Base-by-base conservation (phyloP, 1,284 basidiomycete genomes). In the Sporisorium scitamineum region DNA sequence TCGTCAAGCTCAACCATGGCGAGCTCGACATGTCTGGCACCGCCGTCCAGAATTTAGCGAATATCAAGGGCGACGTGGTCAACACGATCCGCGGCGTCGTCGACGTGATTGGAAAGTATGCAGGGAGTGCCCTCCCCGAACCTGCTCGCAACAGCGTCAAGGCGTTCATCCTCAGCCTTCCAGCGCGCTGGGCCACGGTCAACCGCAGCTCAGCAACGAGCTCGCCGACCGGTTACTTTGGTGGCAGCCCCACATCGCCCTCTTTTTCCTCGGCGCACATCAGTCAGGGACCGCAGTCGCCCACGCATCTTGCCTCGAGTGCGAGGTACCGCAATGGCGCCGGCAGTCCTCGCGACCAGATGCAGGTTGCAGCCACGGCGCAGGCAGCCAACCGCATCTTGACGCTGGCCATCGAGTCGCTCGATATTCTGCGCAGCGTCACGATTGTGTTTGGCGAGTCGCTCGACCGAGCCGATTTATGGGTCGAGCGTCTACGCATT, bases 371-470 rank as follows among this genome's bases (percentile, higher is more conserved):
- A 34, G 78, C 69, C 5, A 80, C 80, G n/a, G 76, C 77, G 1
- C 75, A 90, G 27, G 92, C 94, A 16, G 93, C 94, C 11, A 92
- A 93, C 83, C 88, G 92, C 54, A 91, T 96, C 39, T 83, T 96
- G 78, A 91, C 91, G 11, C 90, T 96, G 11, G 93, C 94, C 20
- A 93, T 92, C 26, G 94, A 96, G 87, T 93, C 92, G 81, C 85
- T 96, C 84, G 94, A 95, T 82, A 95, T 95, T 91, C 90, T 96
- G 87, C 89, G 91, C 41, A 91, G 92, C 39, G 93, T 95, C 24
- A 94, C 93, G 10, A 89, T 90, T 2, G 93, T 95, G 22, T 92
- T 95, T 79, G 92, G 91, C 80, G 94, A 95, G 72, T 93, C 91
- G 71, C 87, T 96, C 81, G 94, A 95, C 80, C 88, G 92, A 56